These are phyloP conservation scores for Amniculicola lignicola DNA, from an alignment of 495 filamentous ascomycete genomes.

Conservation along the genomic window DNA sequence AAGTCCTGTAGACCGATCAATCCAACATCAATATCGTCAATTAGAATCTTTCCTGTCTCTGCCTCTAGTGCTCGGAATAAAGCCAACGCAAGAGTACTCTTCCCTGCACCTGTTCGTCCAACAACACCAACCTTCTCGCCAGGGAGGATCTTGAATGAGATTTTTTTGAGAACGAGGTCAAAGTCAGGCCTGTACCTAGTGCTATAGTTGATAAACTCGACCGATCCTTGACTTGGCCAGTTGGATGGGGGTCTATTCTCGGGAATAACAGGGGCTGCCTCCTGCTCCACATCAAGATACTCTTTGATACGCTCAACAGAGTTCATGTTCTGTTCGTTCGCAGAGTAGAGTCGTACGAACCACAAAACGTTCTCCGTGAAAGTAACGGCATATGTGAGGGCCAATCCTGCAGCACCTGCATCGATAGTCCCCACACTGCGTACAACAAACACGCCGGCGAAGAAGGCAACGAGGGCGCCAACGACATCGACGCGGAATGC, in stretches of 20 bases:
- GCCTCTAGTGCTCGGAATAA: conserved; percentile 97
- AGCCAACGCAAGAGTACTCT: conserved; percentile 91
- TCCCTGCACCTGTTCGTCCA: conserved; percentile 92
- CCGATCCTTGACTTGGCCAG: conserved; percentile 84
- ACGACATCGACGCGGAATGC: conserved; percentile 86
- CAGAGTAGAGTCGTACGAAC: conserved; percentile 91
- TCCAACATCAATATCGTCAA: conserved; percentile 87
- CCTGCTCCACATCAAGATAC: conserved; percentile 94
- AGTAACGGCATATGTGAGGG: conserved; percentile 94
- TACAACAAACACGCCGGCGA: conserved; percentile 88
- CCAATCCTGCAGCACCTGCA: conserved; percentile 90
- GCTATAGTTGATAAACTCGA: conserved; percentile 82
- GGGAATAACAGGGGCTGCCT: conserved; percentile 73
- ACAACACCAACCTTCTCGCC: conserved; percentile 96
- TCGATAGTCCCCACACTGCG: conserved; percentile 80
- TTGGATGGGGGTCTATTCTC: conserved; percentile 70
- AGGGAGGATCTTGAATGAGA: conserved; percentile 81
- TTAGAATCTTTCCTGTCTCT: conserved; percentile 81
- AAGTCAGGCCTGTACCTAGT: conserved; percentile 87
- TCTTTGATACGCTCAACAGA: conserved; percentile 97
- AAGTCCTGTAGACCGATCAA: conserved; percentile 86
- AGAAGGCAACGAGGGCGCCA: conserved; percentile 90
- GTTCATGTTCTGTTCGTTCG: conserved; percentile 99
- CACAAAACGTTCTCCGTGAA: conserved; percentile 97
- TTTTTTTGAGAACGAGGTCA: conserved; percentile 75